phyloP scores from a whole-genome alignment of 305 asterid genomes.

The Solanum hybrid region DNA sequence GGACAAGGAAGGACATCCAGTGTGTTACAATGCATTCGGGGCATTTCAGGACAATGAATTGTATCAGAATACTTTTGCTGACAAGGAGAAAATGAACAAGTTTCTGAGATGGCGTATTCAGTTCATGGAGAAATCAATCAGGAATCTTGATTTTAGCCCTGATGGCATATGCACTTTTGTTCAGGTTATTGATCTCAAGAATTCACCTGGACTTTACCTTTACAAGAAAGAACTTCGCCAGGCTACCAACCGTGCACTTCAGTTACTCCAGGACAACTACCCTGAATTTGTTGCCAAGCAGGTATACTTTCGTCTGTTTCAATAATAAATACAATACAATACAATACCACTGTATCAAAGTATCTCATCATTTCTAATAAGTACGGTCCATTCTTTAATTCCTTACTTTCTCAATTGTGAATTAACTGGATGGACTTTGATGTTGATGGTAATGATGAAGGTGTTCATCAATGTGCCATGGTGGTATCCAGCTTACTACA shows the following conservation, averaged over 20 bases:
- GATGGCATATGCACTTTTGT: conserved; percentile 69
- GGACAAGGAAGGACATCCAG: conserved; percentile 85
- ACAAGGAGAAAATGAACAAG: conserved; percentile 63
- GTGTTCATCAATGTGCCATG: conserved; percentile 97
- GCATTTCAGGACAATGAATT: conserved; percentile 80
- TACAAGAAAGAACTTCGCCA: conserved; percentile 74
- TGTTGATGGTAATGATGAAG: conserved; percentile 21
- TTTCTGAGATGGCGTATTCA: conserved; percentile 71
- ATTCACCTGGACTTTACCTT: conserved; percentile 66
- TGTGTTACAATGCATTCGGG: conserved; percentile 75
- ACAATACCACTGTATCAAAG: neutral
- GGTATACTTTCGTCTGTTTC: conserved; percentile 26
- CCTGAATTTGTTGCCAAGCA: conserved; percentile 97
- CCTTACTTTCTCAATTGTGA: neutral
- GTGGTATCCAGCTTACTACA: conserved; percentile 92
- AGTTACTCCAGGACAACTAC: conserved; percentile 81
- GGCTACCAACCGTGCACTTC: conserved; percentile 80
- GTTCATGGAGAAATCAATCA: conserved; percentile 67
- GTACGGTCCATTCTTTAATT: too few relatives aligned
- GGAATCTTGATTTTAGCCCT: conserved; percentile 75
- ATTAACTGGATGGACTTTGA: conserved; percentile 2
- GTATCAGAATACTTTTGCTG: conserved; percentile 65
- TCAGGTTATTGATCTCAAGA: conserved; percentile 76
- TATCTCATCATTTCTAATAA: neutral
- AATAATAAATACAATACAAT: neutral